Evolutionary conservation across 352 stramenopile species (phyloP), one percentile per base, ranked within the genome.

Genomic region (Pythium myriotylum): DNA sequence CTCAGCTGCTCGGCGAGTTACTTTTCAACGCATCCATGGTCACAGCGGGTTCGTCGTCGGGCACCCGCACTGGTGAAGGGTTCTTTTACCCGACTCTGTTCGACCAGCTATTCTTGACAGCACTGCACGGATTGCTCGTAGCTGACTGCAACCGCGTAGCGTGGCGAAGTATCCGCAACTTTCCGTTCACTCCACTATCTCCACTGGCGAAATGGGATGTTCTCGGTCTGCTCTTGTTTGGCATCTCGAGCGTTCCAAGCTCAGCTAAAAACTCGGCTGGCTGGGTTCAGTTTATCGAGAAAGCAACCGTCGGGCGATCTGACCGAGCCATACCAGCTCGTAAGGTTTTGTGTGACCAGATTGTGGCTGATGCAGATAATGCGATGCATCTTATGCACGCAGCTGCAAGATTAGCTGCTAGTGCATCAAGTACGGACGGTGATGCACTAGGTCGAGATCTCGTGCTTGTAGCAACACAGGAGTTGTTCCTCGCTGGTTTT

Each of bases 91-190:
- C 85, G 27, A 91, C 85, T 17, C 56, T 92, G 14, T 93, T 94
- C 57, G 86, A 95, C 45, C 86, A 95, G 59, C 72, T 95, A 8
- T 93, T 95, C 52, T 65, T 94, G 33, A 93, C 86, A 7, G 85
- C 81, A 33, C 64, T 95, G 10, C 82, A 91, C 54, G 86, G 83
- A 10, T 41, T 94, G 9, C 67, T 94, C 56, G 72, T 84, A 4
- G 43, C 72, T 17, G 85, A 94, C 54, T 91, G 81, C 65, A 94
- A 92, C 59, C 77, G 82, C n/a, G 78, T 91, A 10, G 82, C 83
- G 14, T 94, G 85, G 85, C 77, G 84, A 53, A 86, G 77, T 61
- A 76, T 94, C 42, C 66, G 59, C 12, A 73, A 73, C 20, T 91
- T 89, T 37, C 85, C 85, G n/a, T 94, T 91, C 54, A 65, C 59